Evolutionary conservation across 2,329 filamentous ascomycete genomes (phyloP).

Genomic region (Rutstroemia sp.): DNA sequence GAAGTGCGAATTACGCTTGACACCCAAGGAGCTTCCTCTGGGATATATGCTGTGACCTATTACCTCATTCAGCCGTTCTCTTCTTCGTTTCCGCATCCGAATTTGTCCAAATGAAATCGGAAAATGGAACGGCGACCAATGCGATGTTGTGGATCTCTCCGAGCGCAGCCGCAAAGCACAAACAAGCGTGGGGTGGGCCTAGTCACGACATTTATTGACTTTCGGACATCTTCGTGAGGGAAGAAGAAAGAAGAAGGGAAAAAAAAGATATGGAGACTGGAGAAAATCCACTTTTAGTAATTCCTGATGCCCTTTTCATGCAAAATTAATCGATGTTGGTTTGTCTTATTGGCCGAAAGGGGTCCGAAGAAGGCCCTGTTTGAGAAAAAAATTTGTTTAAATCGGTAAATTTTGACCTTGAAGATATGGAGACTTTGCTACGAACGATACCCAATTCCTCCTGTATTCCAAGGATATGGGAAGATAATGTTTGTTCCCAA

Average conservation of each 20-base stretch:
- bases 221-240: neutral
- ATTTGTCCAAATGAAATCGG: neutral
- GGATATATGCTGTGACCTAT: neutral
- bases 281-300: neutral
- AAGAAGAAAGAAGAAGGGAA: neutral
- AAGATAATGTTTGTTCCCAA: neutral
- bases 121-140: neutral
- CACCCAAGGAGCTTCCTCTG: too few species aligned
- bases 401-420: neutral
- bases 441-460: neutral
- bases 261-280: neutral
- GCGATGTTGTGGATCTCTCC: neutral
- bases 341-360: slow-evolving; percentile 3
- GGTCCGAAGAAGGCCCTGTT: slow-evolving; percentile 8
- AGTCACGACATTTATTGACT: neutral
- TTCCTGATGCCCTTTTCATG: neutral
- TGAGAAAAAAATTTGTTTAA: neutral
- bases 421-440: neutral
- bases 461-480: too few species aligned
- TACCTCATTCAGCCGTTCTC: neutral
- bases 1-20: too few species aligned
- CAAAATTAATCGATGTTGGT: neutral
- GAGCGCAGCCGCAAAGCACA: neutral
- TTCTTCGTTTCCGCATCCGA: neutral
- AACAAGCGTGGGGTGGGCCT: neutral